Evolutionary conservation across 2,329 filamentous ascomycete species (phyloP), one percentile per base, ranked within the genome.

Genomic region (Coniochaeta sp.): DNA sequence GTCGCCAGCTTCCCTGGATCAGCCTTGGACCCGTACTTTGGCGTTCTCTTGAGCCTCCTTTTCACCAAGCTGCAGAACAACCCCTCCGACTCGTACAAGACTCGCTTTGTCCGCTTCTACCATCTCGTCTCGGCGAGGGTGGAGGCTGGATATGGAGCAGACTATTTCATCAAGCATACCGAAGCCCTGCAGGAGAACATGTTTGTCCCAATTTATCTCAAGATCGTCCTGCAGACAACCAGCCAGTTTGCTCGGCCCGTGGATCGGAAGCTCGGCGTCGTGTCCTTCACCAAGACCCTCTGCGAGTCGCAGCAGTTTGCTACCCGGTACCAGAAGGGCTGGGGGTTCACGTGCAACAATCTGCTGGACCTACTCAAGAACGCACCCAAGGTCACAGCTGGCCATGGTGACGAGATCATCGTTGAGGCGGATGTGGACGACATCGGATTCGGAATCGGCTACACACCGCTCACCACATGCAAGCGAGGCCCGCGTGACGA

Each of bases 391-490:
- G 80, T 92, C 4, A 72, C 79, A 6, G 71, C 75, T 14, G 81
- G 85, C 1, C 72, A 78, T 31, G 85, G 86, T 52, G 85, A 89
- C 57, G 90, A 95, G 58, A 73, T 89, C 49, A 85, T 95, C 56
- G 81, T 83, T 10, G 94, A 97, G 65, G 85, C 90, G 3, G 92
- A 97, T 62, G 88, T 96, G 24, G 94, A 99, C 61, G 94, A 99
- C 66, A 84, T 96, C 58, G 86, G 89, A 26, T 99, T 99, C 63
- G 94, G 94, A 24, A 85, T 96, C 57, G 92, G 91, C 8, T 99
- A 95, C 71, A 97, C 94, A 1, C 86, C 89, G 28, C 79, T 99
- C 56, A 95, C 92, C 72, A 96, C 92, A 0, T 94, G 92, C 73
- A 89, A 86, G 66, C 84, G 84, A 53, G 74, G 82, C 4, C 72